phyloP scores from a whole-genome alignment of 108 stramenopile species.

The Discostella stelligeroides region DNA sequence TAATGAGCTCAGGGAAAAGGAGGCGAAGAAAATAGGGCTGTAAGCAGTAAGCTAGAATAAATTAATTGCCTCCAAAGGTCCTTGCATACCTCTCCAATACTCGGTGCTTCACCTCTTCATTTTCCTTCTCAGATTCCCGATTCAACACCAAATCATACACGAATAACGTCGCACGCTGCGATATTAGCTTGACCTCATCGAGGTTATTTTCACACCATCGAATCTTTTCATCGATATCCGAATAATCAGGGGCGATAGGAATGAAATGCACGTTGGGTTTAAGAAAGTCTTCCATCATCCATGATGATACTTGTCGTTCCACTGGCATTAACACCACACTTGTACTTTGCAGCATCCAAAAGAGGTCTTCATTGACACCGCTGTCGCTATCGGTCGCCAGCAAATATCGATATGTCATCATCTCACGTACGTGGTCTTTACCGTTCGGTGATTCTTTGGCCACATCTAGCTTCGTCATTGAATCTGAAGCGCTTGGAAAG shows the following conservation, averaged over 20 bases:
- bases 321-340: conserved; percentile 49
- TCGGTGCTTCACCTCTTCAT: conserved; percentile 24
- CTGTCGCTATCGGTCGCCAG: conserved; percentile 10
- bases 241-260: conserved; percentile 60
- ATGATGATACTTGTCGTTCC: conserved; percentile 46
- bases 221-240: conserved; percentile 68
- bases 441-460: conserved; percentile 3
- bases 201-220: conserved; percentile 75
- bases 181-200: conserved; percentile 60
- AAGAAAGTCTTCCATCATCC: conserved; percentile 76
- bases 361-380: conserved; percentile 20
- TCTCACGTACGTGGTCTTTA: conserved; percentile 2
- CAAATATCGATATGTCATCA: conserved; percentile 37
- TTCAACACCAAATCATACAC: conserved; percentile 66
- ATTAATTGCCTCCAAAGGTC: conserved; percentile 10
- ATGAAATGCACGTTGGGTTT: conserved; percentile 83
- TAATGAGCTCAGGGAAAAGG: conserved; percentile 3
- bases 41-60: background rate
- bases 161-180: conserved; percentile 71
- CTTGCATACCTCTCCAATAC: conserved; percentile 39
- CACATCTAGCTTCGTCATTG: background rate
- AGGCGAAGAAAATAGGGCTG: conserved; percentile 6
- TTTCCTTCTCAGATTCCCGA: conserved; percentile 16
- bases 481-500: background rate
- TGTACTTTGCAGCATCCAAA: conserved; percentile 44